phyloP scores from a whole-genome alignment of 1,284 basidiomycete species.

The Melanopsichium pennsylvanicum region DNA sequence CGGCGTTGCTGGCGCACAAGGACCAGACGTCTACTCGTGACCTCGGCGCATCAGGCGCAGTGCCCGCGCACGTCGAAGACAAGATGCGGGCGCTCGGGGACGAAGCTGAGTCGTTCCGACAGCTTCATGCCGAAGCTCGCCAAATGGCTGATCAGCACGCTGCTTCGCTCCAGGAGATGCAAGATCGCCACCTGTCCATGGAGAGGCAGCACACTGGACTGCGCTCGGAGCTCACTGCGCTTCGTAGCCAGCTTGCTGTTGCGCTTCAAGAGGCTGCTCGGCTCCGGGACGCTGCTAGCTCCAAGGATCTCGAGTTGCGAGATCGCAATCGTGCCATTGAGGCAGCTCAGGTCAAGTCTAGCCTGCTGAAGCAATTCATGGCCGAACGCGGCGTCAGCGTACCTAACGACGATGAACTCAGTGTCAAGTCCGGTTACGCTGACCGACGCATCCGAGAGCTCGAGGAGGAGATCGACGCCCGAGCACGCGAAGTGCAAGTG shows the following conservation, averaged over 20 bases:
- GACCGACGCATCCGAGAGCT: slow-evolving; percentile 58
- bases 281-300: slow-evolving; percentile 68
- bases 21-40: slow-evolving; percentile 43
- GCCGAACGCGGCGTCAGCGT: slow-evolving; percentile 73
- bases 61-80: slow-evolving; percentile 53
- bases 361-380: slow-evolving; percentile 84
- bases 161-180: slow-evolving; percentile 74
- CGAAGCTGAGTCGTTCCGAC: slow-evolving; percentile 57
- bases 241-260: slow-evolving; percentile 79
- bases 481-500: slow-evolving; percentile 52
- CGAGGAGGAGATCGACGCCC: slow-evolving; percentile 60
- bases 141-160: slow-evolving; percentile 65
- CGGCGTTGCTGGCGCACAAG: slow-evolving; percentile 55
- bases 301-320: slow-evolving; percentile 73
- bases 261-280: slow-evolving; percentile 78
- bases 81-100: slow-evolving; percentile 60
- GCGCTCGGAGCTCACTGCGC: slow-evolving; percentile 78
- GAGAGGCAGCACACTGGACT: slow-evolving; percentile 77
- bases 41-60: slow-evolving; percentile 10
- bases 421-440: slow-evolving; percentile 51
- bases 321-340: slow-evolving; percentile 76
- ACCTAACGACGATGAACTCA: slow-evolving; percentile 62
- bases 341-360: slow-evolving; percentile 78
- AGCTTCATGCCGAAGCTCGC: slow-evolving; percentile 58
- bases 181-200: slow-evolving; percentile 72